These are phyloP conservation scores for Fusarium nanum DNA, from an alignment of 2,329 filamentous ascomycete species.

Conservation along the genomic window DNA sequence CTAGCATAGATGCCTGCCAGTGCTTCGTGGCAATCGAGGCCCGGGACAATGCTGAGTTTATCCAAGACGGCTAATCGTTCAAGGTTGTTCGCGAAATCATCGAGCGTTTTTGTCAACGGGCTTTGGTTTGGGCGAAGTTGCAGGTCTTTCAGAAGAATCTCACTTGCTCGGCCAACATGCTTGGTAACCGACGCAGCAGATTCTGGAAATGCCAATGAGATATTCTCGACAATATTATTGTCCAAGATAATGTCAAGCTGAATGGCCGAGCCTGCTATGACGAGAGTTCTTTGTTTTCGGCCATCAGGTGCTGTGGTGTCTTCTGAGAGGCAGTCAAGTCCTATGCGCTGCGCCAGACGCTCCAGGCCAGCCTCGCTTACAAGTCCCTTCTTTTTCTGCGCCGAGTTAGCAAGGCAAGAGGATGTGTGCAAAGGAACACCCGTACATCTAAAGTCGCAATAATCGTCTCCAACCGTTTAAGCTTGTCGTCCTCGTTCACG, in stretches of 20 bases:
- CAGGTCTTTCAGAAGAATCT: constrained; percentile 74
- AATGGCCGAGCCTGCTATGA: constrained; percentile 71
- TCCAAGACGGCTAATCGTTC: constrained; percentile 76
- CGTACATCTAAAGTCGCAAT: constrained; percentile 63
- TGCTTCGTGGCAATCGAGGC: constrained; percentile 81
- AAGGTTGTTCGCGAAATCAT: constrained; percentile 77
- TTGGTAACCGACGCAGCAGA: constrained; percentile 68
- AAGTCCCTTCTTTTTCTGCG: constrained; percentile 64
- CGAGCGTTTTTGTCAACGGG: constrained; percentile 76
- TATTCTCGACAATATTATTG: constrained; percentile 71
- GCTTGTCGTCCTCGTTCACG: constrained; percentile 65
- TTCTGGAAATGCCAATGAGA: constrained; percentile 72
- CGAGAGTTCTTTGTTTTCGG: constrained; percentile 65
- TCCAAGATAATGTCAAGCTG: constrained; percentile 71
- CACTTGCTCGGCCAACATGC: constrained; percentile 70
- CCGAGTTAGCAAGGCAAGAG: constrained; percentile 7
- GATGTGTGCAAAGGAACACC: background rate
- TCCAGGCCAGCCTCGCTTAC: constrained; percentile 82
- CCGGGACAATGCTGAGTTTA: constrained; percentile 74
- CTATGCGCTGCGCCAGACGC: constrained; percentile 73
- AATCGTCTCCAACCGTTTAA: constrained; percentile 65
- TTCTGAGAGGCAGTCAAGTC: constrained; percentile 73
- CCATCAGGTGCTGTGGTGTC: constrained; percentile 59
- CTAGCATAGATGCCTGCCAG: constrained; percentile 79
- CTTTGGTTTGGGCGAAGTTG: constrained; percentile 69